phyloP scores from a whole-genome alignment of 1,284 basidiomycete species.

The Mycocalia duriaeana region DNA sequence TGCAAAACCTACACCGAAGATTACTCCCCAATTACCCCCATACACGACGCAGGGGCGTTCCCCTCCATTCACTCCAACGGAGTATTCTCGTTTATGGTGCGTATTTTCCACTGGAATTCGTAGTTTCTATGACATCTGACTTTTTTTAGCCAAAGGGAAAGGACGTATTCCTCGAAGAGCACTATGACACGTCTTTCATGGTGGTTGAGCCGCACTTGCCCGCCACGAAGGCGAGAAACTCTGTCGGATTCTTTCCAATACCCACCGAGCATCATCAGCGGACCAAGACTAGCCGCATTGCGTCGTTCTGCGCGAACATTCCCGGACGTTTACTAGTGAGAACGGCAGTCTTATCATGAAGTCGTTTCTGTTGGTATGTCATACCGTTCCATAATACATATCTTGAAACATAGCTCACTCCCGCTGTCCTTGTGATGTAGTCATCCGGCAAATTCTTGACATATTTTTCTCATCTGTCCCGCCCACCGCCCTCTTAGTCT shows the following conservation, averaged over 20 bases:
- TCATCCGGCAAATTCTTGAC: too few relatives aligned
- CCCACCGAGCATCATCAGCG: constrained; percentile 5
- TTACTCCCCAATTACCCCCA: background rate
- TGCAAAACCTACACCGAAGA: background rate
- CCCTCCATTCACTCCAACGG: constrained; percentile 3
- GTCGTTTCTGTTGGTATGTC: background rate
- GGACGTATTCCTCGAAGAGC: constrained; percentile 14
- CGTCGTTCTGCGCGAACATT: constrained; percentile 14
- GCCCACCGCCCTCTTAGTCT: too few relatives aligned
- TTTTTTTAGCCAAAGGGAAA: constrained; percentile 12
- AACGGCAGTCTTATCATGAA: background rate
- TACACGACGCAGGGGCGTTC: background rate
- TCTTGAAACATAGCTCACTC: too few relatives aligned
- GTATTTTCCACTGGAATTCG: too few relatives aligned
- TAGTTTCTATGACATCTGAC: background rate
- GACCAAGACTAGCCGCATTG: constrained; percentile 8
- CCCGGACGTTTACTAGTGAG: constrained; percentile 5
- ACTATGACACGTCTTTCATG: constrained; percentile 17
- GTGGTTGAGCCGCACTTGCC: constrained; percentile 16
- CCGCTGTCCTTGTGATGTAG: too few relatives aligned
- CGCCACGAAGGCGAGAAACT: constrained; percentile 18
- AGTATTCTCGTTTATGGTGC: too few relatives aligned
- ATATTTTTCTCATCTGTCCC: too few relatives aligned
- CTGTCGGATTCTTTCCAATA: constrained; percentile 24
- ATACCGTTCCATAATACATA: too few relatives aligned